Base-by-base conservation (phyloP, 345 rosid genomes). In the Turnera subulata region DNA sequence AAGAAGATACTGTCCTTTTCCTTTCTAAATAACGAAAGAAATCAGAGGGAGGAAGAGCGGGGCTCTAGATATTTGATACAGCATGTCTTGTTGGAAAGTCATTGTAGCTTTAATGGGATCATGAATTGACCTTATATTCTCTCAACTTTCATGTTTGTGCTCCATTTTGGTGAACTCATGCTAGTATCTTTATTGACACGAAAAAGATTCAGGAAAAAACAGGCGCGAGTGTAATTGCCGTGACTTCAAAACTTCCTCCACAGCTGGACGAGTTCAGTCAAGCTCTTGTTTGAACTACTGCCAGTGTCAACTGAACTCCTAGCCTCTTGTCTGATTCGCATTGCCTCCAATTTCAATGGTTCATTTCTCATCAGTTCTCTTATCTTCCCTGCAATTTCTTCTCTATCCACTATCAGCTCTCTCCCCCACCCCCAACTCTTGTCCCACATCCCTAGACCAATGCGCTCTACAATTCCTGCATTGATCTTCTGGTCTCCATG, bases 401-500 rank as follows among this genome's bases (percentile, higher is more conserved):
- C 46, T 13, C 56, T 60, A 5, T 13, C 64, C 24, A 68, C 60
- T 7, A 59, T 16, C n/a, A 0, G 23, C 51, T 55, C 66, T 16
- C 67, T 53, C 4, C 50, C 67, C 70, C 66, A 73, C 13, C 68
- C 72, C 66, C 66, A 73, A 18, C 47, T 59, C 22, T 35, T 61
- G n/a, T 1, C 52, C 70, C 70, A 64, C 6, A 18, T 59, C 39
- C 77, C 70, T n/a, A 55, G 33, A 50, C 65, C 64, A 19, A 32
- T 56, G 39, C 48, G 60, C 51, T 68, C 69, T 53, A 68, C 56
- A 12, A 76, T 49, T 29, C 55, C 45, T 11, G 67, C 69, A 51
- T 72, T 72, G 5, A 72, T 35, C 32, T 64, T 61, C 64, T 64
- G 73, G 47, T 73, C 70, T 33, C 70, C 64, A 40, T 54, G 64